Percentiles rank a stretch among this genome's conserved stretches.
Evolutionary conservation across 164 flowering plant species (phyloP).

Genomic region (Nymphaea thermarum): DNA sequence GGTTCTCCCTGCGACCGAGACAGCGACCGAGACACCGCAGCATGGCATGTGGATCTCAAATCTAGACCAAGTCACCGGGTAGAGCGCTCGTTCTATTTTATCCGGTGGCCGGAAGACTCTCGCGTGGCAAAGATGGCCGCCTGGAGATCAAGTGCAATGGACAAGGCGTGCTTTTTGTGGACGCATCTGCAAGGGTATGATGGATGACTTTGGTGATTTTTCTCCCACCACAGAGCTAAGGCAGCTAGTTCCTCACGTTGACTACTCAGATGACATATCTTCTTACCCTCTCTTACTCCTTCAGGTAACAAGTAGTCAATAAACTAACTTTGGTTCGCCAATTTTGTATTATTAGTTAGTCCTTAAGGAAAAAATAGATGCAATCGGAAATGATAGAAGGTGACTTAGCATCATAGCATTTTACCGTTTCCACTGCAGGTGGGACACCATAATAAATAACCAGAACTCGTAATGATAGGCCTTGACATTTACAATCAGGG

Average conservation of each 20-base stretch:
- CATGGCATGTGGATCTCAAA: conserved; percentile 13
- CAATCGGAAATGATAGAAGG: no score
- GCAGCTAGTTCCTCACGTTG: conserved; percentile 40
- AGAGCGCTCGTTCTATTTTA: conserved; percentile 45
- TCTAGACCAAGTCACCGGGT: conserved; percentile 24
- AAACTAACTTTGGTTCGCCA: no score
- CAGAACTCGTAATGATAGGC: no score
- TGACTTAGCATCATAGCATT: no score
- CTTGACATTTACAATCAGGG: no score
- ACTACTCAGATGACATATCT: conserved; percentile 25
- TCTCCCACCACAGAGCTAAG: conserved; percentile 31
- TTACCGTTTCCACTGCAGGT: no score
- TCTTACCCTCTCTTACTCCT: conserved; percentile 32
- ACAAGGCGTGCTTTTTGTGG: conserved; percentile 40
- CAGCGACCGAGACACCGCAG: conserved; percentile 9
- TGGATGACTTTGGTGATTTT: conserved; percentile 51
- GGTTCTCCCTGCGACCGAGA: conserved; percentile 10
- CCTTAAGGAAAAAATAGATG: no score
- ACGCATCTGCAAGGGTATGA: conserved; percentile 27
- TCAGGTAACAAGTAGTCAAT: no score
- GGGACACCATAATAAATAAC: no score
- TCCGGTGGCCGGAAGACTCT: conserved; percentile 46
- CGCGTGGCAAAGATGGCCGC: conserved; percentile 32
- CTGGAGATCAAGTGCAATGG: conserved; percentile 44
- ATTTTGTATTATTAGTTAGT: no score